Evolutionary conservation across 805 yeast genomes (phyloP), one percentile per base, ranked within the genome.

Genomic region (Cyberlindnera petersonii): DNA sequence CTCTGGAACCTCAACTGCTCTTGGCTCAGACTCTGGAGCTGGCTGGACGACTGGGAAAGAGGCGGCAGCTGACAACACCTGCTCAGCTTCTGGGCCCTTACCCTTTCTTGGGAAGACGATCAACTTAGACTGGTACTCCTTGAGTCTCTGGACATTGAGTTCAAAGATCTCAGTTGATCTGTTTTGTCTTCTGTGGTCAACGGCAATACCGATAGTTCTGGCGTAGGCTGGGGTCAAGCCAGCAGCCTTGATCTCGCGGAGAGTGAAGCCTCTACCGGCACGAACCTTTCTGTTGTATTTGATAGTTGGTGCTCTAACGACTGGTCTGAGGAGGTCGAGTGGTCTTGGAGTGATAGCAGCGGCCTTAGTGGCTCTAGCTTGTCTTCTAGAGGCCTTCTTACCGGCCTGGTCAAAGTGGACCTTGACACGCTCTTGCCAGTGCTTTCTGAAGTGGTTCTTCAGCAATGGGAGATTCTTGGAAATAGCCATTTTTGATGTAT

Each of bases 361-460:
- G 62, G 96, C 95, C 79, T 85, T 89, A 63, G 82, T 64, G 68
- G 86, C 83, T 77, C 98, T 87, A 58, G 96, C 84, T 58, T 75
- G 77, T 78, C 98, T 85, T 83, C 98, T 88, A 56, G 95, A 82
- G 66, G 75, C 88, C 83, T 93, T 93, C 83, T 91, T 88, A 72
- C 98, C 98, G 68, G 98, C 96, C 81, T 93, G 98, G 91, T 93
- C 97, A 70, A 93, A 85, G 88, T 94, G 98, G 65, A 87, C 96
- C 72, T 79, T 86, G 81, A 93, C 99, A 69, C 98, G 86, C 75
- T 87, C 95, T 79, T 93, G 98, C 98, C 98, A 93, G 95, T 91
- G 91, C 86, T 91, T 91, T 82, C 97, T 85, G 95, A 91, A 91
- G 81, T 93, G 98, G 84, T 91, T 91, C 84, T 86, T 87, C 82